Base-by-base conservation (phyloP, 2,329 filamentous ascomycete species). In the Monilinia vaccinii-corymbosi region DNA sequence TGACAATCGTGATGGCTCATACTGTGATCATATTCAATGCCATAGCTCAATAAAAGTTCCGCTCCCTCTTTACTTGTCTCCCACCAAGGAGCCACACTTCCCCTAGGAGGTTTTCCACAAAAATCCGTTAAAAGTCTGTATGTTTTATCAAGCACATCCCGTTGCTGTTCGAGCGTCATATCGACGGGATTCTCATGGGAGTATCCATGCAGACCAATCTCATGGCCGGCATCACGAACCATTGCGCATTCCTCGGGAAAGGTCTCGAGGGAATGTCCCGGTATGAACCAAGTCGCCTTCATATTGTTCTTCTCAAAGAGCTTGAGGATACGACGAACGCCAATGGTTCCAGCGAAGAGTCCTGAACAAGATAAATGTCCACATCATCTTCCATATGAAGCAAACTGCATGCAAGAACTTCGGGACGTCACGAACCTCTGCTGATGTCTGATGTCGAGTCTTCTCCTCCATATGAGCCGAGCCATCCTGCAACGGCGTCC, bases 21-120 rank as follows among this genome's bases (percentile, higher is more conserved):
- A 61, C 77, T 81, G 69, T 88, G 85, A 66, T 88, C 85, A 67
- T 88, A 88, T 65, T 87, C 84, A 62, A 88, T 82, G 16, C 85
- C 85, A 67, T 88, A 88, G 63, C 77, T 78, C 18, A 87, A 76
- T 66, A 88, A 74, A 18, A 88, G 72, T 64, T 88, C 81, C 0
- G 82, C 81, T 4, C 85, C 86, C 69, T 89, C 87, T 64, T 82
- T 79, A 61, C 81, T 85, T 0, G 82, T 84, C 69, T 91, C 87
- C 87, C 87, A 91, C 78, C 82, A 91, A 0, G 88, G 88, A 0
- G 87, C 87, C 0, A 91, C 87, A 44, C 80, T 85, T 1, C 88
- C 88, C 0, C 86, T 76, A 0, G 88, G 88, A 0, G 84, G 85
- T 73, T 89, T 89, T 7, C 88, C 85, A 45, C 80, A 81, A 67